Evolutionary conservation across 352 stramenopile genomes (phyloP).

Genomic region (Globisporangium recalcitrans): DNA sequence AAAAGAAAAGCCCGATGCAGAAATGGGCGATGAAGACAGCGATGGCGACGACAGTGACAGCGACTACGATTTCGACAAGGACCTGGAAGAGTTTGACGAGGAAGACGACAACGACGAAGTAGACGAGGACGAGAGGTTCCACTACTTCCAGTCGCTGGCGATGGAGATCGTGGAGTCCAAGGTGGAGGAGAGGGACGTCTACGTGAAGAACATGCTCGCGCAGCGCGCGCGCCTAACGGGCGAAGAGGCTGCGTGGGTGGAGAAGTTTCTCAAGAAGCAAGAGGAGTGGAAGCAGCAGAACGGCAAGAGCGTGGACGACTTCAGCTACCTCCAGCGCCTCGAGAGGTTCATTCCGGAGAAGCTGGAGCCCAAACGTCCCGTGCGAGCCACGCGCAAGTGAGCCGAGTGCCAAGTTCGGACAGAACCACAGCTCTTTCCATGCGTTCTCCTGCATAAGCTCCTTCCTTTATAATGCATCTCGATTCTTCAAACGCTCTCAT

Average conservation of each 20-base stretch:
- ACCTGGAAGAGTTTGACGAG: constrained; percentile 10
- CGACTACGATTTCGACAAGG: constrained; percentile 14
- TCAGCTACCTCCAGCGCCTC: background rate
- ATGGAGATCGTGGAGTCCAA: constrained; percentile 9
- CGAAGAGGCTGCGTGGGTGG: constrained; percentile 28
- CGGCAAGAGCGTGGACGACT: constrained; percentile 27
- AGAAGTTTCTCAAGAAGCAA: constrained; percentile 25
- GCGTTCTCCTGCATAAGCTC: background rate
- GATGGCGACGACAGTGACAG: constrained; percentile 9
- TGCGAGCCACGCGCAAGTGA: constrained; percentile 9
- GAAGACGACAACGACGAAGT: constrained; percentile 16
- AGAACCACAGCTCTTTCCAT: background rate
- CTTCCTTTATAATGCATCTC: background rate
- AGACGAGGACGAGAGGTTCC: constrained; percentile 4
- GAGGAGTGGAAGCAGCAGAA: constrained; percentile 26
- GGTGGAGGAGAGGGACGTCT: constrained; percentile 18
- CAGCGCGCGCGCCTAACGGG: constrained; percentile 14
- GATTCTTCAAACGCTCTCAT: background rate
- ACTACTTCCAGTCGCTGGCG: constrained; percentile 13
- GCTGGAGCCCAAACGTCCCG: constrained; percentile 9
- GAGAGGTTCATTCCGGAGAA: constrained; percentile 12
- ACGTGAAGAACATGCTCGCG: constrained; percentile 27
- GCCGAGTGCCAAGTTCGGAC: background rate
- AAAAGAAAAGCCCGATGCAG: background rate
- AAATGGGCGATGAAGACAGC: constrained; percentile 3